Base-by-base conservation (phyloP, 83 land plant species). In the Thuja plicata region DNA sequence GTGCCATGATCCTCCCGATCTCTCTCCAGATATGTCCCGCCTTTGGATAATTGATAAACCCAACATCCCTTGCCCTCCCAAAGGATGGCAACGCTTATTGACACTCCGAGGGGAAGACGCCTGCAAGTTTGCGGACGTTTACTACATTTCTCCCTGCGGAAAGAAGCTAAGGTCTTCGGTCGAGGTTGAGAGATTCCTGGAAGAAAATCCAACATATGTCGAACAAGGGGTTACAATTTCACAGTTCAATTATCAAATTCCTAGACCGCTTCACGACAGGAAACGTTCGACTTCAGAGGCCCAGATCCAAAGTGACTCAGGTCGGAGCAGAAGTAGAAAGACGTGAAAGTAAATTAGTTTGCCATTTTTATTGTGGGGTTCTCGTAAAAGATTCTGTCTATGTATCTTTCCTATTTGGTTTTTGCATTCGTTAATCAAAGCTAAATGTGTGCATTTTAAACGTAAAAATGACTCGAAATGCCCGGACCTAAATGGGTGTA, bases 31-130 rank as follows among this genome's bases (percentile, higher is more conserved):
- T 88, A 24, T 88, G 11, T 89, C 86, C 50, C 89, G 92, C 16
- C 52, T 91, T 2, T 95, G 97, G 97, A 92, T 90, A 43, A 90
- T 93, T 52, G 94, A 95, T 86, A 94, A 90, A 83, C 95, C 97
- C 10, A 92, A 92, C 81, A 71, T 95, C 57, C 97, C 97, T 21
- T 89, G 88, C 84, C 62, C 95, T 17, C 97, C 95, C 7, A 48
- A 37, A 52, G 78, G 87, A 52, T 85, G 87, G 87, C 41, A 85
- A 40, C 70, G 87, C 50, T 19, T 85, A 13, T 15, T 85, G 24
- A n/a, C 62, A 2, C 38, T 55, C 11, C 12, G 87, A 85, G 40
- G 40, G 15, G 70, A 32, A 4, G 3, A 41, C 24, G 19, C 66
- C 41, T 52, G 60, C 60, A 85, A 3, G 38, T n/a, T 85, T 85